Base-by-base conservation (phyloP, 2,329 filamentous ascomycete genomes). In the Calonectria montana region DNA sequence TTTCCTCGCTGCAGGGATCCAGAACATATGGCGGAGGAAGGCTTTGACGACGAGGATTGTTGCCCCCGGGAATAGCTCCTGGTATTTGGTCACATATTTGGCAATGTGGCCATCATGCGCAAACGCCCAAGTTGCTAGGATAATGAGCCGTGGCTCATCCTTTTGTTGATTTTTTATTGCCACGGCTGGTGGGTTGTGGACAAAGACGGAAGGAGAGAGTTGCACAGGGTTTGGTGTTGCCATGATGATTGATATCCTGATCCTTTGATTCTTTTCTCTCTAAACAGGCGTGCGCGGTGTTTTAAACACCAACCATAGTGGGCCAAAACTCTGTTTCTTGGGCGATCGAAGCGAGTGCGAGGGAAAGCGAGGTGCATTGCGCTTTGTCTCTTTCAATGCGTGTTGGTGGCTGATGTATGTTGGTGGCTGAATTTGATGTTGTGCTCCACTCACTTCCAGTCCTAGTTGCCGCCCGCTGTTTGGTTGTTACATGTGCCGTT, bases 21-120 rank as follows among this genome's bases (percentile, higher is more conserved):
- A 68, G 13, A 68, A 63, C 12, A 55, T 62, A 25, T 68, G 65
- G 1, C 57, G 23, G 3, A 68, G 45, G 37, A 35, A 45, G 45
- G 35, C 43, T 8, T 45, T 53, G 18, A 50, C 21, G 9, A 68
- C n/a, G 2, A 63, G 13, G 9, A 68, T 45, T 23, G 25, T n/a
- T 4, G 45, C 45, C 2, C 35, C 16, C 3, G 66, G 45, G 53
- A 62, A 63, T 16, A 63, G 9, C 15, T 68, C 45, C 13, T 37
- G n/a, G 57, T 63, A 68, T 1, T 41, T 63, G 16, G 8, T 13
- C 3, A 63, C 57, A n/a, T 68, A 63, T 31, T 68, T 63, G 9
- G 43, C n/a, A 13, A 63, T 68, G 57, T 68, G 66, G 3, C 7
- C 37, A 15, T 55, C 45, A 15, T 68, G 55, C 5, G 57, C 57